Base-by-base conservation (phyloP, 352 stramenopile species). In the Salisapilia sapeloensis region DNA sequence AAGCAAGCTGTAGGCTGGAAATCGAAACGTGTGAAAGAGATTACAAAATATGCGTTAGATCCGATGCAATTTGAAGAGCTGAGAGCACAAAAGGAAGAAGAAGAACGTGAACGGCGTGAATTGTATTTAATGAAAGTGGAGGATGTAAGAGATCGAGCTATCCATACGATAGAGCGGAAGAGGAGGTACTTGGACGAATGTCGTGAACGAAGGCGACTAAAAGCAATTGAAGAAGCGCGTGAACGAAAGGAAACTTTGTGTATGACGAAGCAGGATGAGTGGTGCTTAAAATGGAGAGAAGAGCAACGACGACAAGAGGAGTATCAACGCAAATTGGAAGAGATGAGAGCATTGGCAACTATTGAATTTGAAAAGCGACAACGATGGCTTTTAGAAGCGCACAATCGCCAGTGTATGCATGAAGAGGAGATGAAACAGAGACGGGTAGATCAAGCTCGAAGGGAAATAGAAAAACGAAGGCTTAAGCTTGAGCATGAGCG, bases 341-440 rank as follows among this genome's bases (percentile, higher is more conserved):
- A 44, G 5, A 81, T 81, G 64, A 45, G 60, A 25, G 29, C 36
- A 2, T 38, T 74, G 10, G 52, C 64, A 3, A 42, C 60, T 6
- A 42, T 44, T 23, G 48, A 61, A 8, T 35, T 46, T 0, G 38
- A 28, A 14, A 64, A 58, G 18, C 42, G 61, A 24, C 38, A 48
- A 4, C 39, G 63, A 11, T 52, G 42, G 6, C 28, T 80, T 0
- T 29, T 50, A 14, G 69, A 84, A 42, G 69, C 69, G 0, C 50
- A 44, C n/a, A 54, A 53, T 12, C 59, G 69, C 0, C 64, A 56
- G 23, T 28, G 56, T 7, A 79, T 84, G 64, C 55, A 65, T 22
- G 60, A 80, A 15, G 69, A 84, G 48, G 69, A 84, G 36, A 59
- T 58, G 17, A 35, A 30, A 3, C 60, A 81, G 24, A 54, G 44